Percentiles rank a stretch among this genome's conserved stretches.
Evolutionary conservation across 768 basidiomycete genomes (phyloP).

Genomic region (Boletus rubroflammeus): DNA sequence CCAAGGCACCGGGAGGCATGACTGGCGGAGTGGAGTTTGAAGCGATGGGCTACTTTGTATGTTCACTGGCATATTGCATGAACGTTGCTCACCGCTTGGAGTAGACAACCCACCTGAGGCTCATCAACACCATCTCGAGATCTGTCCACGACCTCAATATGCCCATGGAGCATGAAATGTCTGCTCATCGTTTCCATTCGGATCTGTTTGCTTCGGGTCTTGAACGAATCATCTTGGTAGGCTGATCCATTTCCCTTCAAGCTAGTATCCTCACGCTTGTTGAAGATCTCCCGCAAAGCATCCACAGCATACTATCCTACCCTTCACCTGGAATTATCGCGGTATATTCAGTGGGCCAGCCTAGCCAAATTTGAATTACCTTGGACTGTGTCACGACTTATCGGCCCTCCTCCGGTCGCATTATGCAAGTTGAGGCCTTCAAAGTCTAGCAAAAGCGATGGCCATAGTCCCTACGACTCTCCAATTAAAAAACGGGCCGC

Average conservation of each 20-base stretch:
- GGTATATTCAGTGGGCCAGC: constrained; percentile 70
- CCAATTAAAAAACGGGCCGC: constrained; percentile 24
- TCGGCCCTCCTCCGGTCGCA: constrained; percentile 71
- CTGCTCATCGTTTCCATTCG: constrained; percentile 76
- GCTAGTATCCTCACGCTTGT: neutral
- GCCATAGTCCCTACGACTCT: constrained; percentile 19
- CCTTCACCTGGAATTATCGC: constrained; percentile 88
- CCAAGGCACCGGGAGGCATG: constrained; percentile 94
- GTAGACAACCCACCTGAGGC: constrained; percentile 83
- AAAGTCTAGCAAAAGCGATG: constrained; percentile 11
- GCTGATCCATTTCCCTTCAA: constrained; percentile 18
- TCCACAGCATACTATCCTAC: constrained; percentile 92
- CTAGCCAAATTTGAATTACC: constrained; percentile 75
- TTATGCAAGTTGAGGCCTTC: constrained; percentile 43
- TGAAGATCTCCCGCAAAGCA: constrained; percentile 89
- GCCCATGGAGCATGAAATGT: constrained; percentile 65
- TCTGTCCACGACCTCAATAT: constrained; percentile 62
- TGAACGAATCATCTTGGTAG: constrained; percentile 84
- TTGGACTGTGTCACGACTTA: constrained; percentile 72
- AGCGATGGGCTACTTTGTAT: constrained; percentile 91
- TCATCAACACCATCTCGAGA: constrained; percentile 77
- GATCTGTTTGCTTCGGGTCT: constrained; percentile 91
- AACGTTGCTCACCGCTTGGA: constrained; percentile 6
- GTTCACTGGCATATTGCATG: constrained; percentile 27
- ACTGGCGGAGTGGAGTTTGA: constrained; percentile 98